These are phyloP conservation scores for Tripidium arundinaceum DNA, from an alignment of 202 grass and related monocot genomes.

Conservation along the genomic window DNA sequence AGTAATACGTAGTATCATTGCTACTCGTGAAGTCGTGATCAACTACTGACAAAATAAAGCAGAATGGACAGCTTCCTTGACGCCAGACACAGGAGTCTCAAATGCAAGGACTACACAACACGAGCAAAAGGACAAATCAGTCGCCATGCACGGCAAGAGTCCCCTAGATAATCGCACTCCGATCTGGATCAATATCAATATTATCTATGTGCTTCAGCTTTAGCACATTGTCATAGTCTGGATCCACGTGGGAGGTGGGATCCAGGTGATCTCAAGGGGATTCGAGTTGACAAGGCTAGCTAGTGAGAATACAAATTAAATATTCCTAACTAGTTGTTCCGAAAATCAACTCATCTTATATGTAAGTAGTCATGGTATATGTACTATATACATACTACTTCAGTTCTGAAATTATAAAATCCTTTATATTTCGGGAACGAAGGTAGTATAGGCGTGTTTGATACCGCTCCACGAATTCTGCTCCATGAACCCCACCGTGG, in stretches of 20 bases:
- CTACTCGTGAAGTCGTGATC: not conserved
- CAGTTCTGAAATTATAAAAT: too few species aligned
- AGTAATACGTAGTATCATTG: too few species aligned
- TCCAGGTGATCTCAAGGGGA: not conserved
- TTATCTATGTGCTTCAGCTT: not conserved
- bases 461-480: too few species aligned
- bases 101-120: not conserved
- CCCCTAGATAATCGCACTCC: not conserved
- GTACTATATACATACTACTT: too few species aligned
- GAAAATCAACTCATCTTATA: not conserved
- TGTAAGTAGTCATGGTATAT: not conserved
- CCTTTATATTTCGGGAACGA: too few species aligned
- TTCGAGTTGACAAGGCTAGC: not conserved
- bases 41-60: not conserved
- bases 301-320: not conserved
- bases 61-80: not conserved
- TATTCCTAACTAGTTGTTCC: not conserved
- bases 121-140: not conserved
- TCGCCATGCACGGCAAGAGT: not conserved
- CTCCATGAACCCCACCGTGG: too few species aligned
- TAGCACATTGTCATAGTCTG: not conserved
- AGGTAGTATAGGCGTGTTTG: too few species aligned
- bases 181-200: too few species aligned
- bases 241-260: constrained; percentile 5
- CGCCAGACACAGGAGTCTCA: not conserved